Conservation (phyloP, 495 filamentous ascomycete genomes). For the Tetracladium marchalianum region DNA sequence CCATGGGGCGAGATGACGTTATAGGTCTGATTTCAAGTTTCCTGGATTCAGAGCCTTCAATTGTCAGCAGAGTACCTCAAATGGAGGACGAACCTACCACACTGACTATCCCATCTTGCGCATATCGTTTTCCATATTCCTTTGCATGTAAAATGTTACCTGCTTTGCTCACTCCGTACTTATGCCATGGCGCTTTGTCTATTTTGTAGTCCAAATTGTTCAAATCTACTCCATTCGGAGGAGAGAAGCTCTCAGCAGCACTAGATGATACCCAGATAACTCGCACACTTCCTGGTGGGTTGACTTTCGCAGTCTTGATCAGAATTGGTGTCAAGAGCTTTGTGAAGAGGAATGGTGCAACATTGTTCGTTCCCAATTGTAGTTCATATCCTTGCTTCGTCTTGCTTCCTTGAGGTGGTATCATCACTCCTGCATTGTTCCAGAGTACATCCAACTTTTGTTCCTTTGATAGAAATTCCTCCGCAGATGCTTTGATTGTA, state of each 20-base stretch:
- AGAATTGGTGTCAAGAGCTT: constrained; percentile 30
- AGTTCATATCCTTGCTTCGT: constrained; percentile 24
- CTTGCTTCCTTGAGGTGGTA: constrained; percentile 23
- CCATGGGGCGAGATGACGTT: constrained; percentile 19
- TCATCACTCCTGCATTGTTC: constrained; percentile 39
- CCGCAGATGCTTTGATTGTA: constrained; percentile 18
- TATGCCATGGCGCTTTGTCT: constrained; percentile 1
- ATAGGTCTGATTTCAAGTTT: constrained; percentile 27
- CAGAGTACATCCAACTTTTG: constrained; percentile 15
- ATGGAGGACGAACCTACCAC: too few species aligned
- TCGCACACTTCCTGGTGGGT: constrained; percentile 26
- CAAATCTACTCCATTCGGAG: constrained; percentile 22
- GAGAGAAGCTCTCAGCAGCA: constrained; percentile 16
- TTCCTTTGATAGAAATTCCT: constrained; percentile 26
- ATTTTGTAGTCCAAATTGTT: constrained; percentile 19
- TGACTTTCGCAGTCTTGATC: constrained; percentile 23
- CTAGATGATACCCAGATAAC: constrained; percentile 31
- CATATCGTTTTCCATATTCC: constrained; percentile 24
- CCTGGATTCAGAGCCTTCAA: constrained; percentile 29
- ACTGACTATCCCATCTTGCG: constrained; percentile 20
- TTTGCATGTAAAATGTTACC: constrained; percentile 23
- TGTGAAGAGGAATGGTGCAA: constrained; percentile 33
- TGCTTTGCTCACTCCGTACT: constrained; percentile 30
- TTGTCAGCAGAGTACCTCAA: too few species aligned
- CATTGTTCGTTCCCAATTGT: constrained; percentile 30